Evolutionary conservation across 306 rosid genomes (phyloP).

Genomic region (Prunus persica): Prunus_persica_NCBIv2 NC_034012.1:9022501-9023000

Average conservation of each 20-base stretch:
- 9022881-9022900: neutral
- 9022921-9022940: constrained; percentile 46
- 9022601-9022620: neutral
- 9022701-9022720: neutral
- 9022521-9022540: neutral
- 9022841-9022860: neutral
- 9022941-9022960: constrained; percentile 77
- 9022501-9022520: neutral
- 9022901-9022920: neutral
- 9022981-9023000: constrained; percentile 74
- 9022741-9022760: neutral
- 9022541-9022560: neutral
- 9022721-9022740: neutral
- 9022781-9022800: neutral
- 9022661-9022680: constrained; percentile 11
- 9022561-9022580: neutral
- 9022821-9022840: no score
- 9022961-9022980: constrained; percentile 53
- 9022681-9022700: neutral
- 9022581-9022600: neutral
- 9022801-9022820: no score
- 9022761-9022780: neutral
- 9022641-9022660: constrained; percentile 5
- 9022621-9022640: neutral
- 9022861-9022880: neutral